These are phyloP conservation scores for Citrus inodora DNA, from an alignment of 345 rosid genomes.

Conservation along the genomic window DNA sequence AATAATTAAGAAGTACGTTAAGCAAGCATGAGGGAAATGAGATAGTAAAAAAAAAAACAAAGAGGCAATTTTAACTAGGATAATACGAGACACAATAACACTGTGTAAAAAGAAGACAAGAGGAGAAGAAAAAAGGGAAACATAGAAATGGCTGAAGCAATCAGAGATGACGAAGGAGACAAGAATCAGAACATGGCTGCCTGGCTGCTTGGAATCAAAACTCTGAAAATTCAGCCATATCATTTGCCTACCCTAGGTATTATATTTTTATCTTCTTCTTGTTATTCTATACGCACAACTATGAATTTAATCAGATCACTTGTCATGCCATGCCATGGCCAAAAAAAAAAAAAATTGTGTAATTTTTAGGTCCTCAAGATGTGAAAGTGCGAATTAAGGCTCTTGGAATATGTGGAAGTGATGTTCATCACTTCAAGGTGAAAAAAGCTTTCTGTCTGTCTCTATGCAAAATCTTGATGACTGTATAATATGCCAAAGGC, in stretches of 20 bases:
- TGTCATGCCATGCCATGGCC: no score
- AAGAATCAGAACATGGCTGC: constrained; percentile 58
- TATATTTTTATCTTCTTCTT: background rate
- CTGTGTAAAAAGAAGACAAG: no score
- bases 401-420: constrained; percentile 67
- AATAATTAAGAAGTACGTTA: background rate
- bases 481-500: background rate
- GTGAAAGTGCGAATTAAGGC: constrained; percentile 55
- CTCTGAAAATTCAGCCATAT: constrained; percentile 53
- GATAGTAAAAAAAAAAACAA: background rate
- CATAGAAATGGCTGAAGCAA: constrained; percentile 14
- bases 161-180: constrained; percentile 21
- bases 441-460: background rate
- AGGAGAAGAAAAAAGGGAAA: no score
- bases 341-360: background rate
- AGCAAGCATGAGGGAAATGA: background rate
- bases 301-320: background rate
- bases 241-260: constrained; percentile 53
- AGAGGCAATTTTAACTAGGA: background rate
- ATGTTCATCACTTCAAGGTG: constrained; percentile 68
- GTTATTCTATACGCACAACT: background rate
- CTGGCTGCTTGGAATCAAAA: constrained; percentile 60
- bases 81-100: background rate
- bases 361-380: constrained; percentile 42
- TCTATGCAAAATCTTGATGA: background rate